Conservation (phyloP, 2,329 filamentous ascomycete species). For the Hymenoscyphus scutula region DNA sequence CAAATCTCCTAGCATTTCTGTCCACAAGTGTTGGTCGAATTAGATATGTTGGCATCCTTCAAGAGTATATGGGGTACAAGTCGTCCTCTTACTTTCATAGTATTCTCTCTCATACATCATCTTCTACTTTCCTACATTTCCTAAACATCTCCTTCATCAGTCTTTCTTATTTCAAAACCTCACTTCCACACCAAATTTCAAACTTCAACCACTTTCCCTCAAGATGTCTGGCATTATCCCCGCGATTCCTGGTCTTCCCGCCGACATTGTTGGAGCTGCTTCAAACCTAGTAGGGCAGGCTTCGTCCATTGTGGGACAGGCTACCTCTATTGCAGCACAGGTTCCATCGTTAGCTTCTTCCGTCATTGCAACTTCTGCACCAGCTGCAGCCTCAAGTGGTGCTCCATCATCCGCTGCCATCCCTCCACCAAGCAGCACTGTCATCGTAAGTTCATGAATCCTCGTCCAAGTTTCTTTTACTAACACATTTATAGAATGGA, state of each 20-base stretch:
- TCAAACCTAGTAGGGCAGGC: neutral
- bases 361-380: neutral
- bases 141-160: neutral
- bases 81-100: neutral
- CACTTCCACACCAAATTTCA: neutral
- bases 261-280: neutral
- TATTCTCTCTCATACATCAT: neutral
- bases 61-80: constrained; percentile 1
- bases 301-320: neutral
- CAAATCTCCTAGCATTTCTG: neutral
- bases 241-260: neutral
- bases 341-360: too few species aligned
- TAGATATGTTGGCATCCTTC: neutral
- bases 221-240: neutral
- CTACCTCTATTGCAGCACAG: neutral
- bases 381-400: neutral
- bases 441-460: neutral
- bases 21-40: neutral
- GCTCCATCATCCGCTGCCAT: neutral
- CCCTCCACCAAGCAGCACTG: neutral
- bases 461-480: neutral
- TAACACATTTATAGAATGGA: neutral
- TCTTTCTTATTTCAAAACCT: neutral
- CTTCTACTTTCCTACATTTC: neutral
- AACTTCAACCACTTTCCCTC: neutral